Conservation (phyloP, 495 filamentous ascomycete species). For the Podospora pseudocomata region DNA sequence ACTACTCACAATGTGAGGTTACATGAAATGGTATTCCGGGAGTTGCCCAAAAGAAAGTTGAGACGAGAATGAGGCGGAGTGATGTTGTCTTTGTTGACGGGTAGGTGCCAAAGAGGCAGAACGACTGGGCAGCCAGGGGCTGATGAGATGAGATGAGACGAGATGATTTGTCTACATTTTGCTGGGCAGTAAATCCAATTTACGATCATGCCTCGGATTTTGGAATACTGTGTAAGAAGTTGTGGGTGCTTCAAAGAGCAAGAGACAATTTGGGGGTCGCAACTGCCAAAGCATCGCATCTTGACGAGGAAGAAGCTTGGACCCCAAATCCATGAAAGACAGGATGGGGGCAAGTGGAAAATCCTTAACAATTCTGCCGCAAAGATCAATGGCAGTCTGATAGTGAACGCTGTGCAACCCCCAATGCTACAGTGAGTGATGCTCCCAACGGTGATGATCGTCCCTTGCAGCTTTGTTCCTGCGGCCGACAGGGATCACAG, state of each 20-base stretch:
- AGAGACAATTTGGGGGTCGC: background rate
- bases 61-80: background rate
- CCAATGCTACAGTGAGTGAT: slow-evolving; percentile 3
- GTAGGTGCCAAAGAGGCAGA: no score
- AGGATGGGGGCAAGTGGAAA: background rate
- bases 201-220: no score
- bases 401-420: background rate
- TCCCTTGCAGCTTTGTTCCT: slow-evolving; percentile 22
- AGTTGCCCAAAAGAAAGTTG: background rate
- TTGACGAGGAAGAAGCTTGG: background rate
- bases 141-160: background rate
- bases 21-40: background rate
- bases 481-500: slow-evolving; percentile 4
- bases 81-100: background rate
- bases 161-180: background rate
- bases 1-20: background rate
- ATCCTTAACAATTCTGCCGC: background rate
- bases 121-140: no score
- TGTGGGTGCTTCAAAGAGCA: background rate
- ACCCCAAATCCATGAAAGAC: background rate
- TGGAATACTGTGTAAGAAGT: background rate
- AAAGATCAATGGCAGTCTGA: background rate
- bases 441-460: slow-evolving; percentile 13
- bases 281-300: background rate
- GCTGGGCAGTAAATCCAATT: no score